Base-by-base conservation (phyloP, 1,139 yeast genomes). In the Trichomonascaceae sp. region DNA sequence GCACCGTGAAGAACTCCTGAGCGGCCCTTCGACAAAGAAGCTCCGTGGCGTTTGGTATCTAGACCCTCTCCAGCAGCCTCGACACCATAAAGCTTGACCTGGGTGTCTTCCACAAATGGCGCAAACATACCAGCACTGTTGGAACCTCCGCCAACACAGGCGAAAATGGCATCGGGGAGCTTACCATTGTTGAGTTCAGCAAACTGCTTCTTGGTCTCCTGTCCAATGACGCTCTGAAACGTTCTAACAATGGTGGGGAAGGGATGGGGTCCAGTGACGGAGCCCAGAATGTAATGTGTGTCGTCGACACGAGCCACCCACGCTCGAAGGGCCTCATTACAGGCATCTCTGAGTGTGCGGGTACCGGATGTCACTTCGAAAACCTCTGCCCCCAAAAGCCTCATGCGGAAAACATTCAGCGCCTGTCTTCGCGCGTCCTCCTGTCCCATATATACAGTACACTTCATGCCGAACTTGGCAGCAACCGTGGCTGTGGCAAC, bases 1-100 rank as follows among this genome's bases (percentile, higher is more conserved):
- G 89, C 97, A 56, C 99, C 99, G 51, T 89, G 99, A 74, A 89
- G 78, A 41, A 89, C 98, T 64, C 99, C 99, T 9, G 93, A 93
- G 43, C 74, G 68, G 53, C 99, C 99, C 25, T 71, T 92, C 11
- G 93, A 74, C 49, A 89, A 69, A 20, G 98, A 85, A 17, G 98
- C 98, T 32, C 95, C 81, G 57, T 89, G 97, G 50, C 73, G 69
- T 16, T 67, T 72, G 15, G 96, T 80, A 50, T 82, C 84, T 33
- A 89, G 48, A 53, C 99, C 99, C 48, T 84, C 94, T 60, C 99
- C 99, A 56, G 94, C 99, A 34, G 99, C 99, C 64, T 92, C 99
- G 40, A 87, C 87, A 55, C 99, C 99, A 33, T 85, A 62, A 56
- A 92, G 65, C 52, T 72, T 73, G 34, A 89, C 99, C 9, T 71